A percentile compares a stretch with the other conserved stretches of the same genome.
These are phyloP conservation scores for Setomelanomma holmii DNA, from an alignment of 2,329 filamentous ascomycete species.

Conservation along the genomic window DNA sequence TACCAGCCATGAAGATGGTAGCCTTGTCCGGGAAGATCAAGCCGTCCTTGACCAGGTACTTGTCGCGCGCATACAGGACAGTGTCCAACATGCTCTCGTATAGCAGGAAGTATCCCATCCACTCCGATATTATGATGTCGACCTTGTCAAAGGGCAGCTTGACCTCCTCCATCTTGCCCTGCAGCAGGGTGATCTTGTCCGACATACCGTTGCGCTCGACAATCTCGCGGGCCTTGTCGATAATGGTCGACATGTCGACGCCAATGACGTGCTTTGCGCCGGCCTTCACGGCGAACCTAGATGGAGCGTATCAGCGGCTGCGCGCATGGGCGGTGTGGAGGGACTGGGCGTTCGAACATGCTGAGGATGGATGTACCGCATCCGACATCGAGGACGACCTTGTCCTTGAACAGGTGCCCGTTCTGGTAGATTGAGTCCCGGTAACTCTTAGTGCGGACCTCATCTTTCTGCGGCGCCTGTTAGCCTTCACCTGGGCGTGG, in stretches of 20 bases:
- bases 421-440: constrained; percentile 98
- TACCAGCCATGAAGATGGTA: constrained; percentile 94
- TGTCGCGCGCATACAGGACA: constrained; percentile 93
- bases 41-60: constrained; percentile 83
- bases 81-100: constrained; percentile 99
- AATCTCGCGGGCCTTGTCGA: constrained; percentile 97
- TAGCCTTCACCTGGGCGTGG: constrained; percentile 9
- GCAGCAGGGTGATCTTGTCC: constrained; percentile 95
- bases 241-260: constrained; percentile 99
- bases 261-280: constrained; percentile 98
- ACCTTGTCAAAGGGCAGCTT: constrained; percentile 91
- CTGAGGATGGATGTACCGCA: constrained; percentile 97
- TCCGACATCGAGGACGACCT: constrained; percentile 94
- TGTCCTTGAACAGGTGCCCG: constrained; percentile 90
- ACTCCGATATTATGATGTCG: constrained; percentile 99
- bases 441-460: constrained; percentile 95
- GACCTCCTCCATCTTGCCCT: constrained; percentile 99
- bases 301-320: constrained; percentile 26
- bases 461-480: constrained; percentile 77
- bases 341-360: constrained; percentile 72
- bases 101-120: constrained; percentile 99
- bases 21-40: constrained; percentile 99
- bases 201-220: constrained; percentile 89
- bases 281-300: constrained; percentile 93
- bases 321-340: constrained; percentile 16